Evolutionary conservation across 176 grass and related monocot species (phyloP).

Genomic region (Echinochloa phyllopogon): DNA sequence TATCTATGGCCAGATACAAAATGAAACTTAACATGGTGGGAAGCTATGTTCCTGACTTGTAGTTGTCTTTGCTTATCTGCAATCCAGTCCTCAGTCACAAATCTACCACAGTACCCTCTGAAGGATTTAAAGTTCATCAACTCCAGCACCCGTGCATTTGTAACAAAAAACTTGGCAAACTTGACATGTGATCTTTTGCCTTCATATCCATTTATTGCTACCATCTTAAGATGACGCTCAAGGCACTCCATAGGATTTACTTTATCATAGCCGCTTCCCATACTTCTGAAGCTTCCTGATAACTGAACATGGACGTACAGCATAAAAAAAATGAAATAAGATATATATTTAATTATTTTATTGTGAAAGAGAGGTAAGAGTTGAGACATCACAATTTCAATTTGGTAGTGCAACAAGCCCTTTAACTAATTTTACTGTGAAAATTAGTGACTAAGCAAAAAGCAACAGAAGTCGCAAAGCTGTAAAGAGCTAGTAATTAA

Average conservation of each 20-base stretch:
- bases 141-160: slow-evolving; percentile 8
- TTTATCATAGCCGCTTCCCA: background rate
- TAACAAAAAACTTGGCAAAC: slow-evolving; percentile 27
- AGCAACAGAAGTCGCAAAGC: too few relatives aligned
- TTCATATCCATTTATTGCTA: background rate
- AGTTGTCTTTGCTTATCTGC: background rate
- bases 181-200: background rate
- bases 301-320: background rate
- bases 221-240: background rate
- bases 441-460: too few relatives aligned
- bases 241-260: slow-evolving; percentile 1
- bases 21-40: background rate
- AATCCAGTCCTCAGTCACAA: background rate
- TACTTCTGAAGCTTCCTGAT: background rate
- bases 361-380: too few relatives aligned
- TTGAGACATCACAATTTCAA: too few relatives aligned
- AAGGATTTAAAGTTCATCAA: background rate
- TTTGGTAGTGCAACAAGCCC: too few relatives aligned
- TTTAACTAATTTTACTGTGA: background rate
- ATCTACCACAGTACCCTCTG: background rate
- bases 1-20: too few relatives aligned
- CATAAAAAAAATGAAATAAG: background rate
- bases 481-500: too few relatives aligned
- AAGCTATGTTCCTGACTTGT: background rate
- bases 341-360: too few relatives aligned